Evolutionary conservation across 1,284 basidiomycete genomes (phyloP).

Genomic region (Fomes fomentarius): DNA sequence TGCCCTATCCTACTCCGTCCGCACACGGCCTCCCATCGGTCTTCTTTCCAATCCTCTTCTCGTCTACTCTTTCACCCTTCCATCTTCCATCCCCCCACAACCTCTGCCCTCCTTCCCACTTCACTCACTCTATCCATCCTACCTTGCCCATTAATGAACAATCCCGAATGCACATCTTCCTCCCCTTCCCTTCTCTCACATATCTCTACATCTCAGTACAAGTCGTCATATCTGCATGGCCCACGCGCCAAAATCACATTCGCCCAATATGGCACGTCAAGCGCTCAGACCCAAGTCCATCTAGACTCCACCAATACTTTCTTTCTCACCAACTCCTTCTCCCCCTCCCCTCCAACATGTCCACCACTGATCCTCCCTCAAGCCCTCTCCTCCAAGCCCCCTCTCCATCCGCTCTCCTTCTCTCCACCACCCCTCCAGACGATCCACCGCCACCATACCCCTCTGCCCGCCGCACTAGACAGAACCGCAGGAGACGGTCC

Average conservation of each 20-base stretch:
- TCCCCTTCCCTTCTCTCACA: background rate
- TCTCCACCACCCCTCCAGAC: slow-evolving; percentile 28
- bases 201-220: no score
- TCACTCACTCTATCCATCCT: background rate
- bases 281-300: slow-evolving; percentile 9
- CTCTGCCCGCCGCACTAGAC: slow-evolving; percentile 49
- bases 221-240: no score
- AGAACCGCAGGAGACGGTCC: slow-evolving; percentile 32
- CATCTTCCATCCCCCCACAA: background rate
- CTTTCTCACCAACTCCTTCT: background rate
- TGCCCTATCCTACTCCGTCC: no score
- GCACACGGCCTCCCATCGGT: no score
- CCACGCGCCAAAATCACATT: no score
- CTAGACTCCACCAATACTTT: slow-evolving; percentile 5
- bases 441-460: slow-evolving; percentile 76
- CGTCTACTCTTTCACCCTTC: background rate
- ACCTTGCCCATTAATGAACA: no score
- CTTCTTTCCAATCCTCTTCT: background rate
- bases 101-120: background rate
- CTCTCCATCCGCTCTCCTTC: slow-evolving; percentile 17
- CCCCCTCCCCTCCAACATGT: slow-evolving; percentile 16
- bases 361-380: slow-evolving; percentile 13
- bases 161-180: no score
- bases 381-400: slow-evolving; percentile 13
- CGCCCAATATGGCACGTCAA: slow-evolving; percentile 7